Conservation (phyloP, 1,284 basidiomycete genomes). For the Anthracocystis walkeri region DNA sequence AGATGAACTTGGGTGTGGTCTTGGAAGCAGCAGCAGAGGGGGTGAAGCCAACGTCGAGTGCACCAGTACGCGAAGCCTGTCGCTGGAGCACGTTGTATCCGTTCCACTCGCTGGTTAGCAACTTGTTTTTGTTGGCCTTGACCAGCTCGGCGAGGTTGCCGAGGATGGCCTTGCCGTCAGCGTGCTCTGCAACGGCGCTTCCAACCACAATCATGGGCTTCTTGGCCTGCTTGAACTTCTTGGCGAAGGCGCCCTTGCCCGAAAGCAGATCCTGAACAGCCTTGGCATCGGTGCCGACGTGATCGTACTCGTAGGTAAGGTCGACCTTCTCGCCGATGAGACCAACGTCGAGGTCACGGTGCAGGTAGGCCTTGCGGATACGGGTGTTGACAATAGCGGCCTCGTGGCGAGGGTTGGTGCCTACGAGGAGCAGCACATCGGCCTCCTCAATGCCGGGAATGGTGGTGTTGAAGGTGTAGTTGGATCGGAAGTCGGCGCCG, state of each 20-base stretch:
- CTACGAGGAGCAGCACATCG: constrained; percentile 91
- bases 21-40: constrained; percentile 81
- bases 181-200: constrained; percentile 85
- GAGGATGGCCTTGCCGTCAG: constrained; percentile 84
- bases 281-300: constrained; percentile 83
- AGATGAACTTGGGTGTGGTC: constrained; percentile 92
- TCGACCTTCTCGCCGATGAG: constrained; percentile 91
- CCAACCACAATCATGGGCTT: constrained; percentile 94
- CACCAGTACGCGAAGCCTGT: constrained; percentile 89
- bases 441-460: constrained; percentile 92
- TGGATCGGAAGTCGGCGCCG: constrained; percentile 91
- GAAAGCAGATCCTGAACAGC: constrained; percentile 83
- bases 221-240: constrained; percentile 90
- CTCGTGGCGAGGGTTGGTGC: constrained; percentile 97
- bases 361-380: constrained; percentile 92
- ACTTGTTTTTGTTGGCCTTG: constrained; percentile 74
- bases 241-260: constrained; percentile 80
- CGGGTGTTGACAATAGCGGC: constrained; percentile 97
- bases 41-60: constrained; percentile 93
- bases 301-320: constrained; percentile 91
- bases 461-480: constrained; percentile 97
- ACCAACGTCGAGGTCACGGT: constrained; percentile 85
- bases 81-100: constrained; percentile 94
- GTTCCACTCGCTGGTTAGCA: constrained; percentile 92
- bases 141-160: constrained; percentile 84